Base-by-base conservation (phyloP, 768 basidiomycete species). In the Obba rivulosa region DNA sequence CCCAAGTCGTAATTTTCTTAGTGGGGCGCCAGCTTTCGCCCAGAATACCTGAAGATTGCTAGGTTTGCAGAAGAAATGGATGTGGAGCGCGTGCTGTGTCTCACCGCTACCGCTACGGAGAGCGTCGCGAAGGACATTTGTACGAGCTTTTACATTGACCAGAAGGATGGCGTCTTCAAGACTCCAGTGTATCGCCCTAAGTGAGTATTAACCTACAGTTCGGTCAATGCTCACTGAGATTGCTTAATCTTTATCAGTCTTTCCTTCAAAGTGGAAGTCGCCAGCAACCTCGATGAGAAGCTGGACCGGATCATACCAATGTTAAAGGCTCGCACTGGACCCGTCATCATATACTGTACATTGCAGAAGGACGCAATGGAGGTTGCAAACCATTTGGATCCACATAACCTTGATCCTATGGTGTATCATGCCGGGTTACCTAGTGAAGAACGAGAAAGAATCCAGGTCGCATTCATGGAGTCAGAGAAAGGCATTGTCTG, bases 321-420 rank as follows among this genome's bases (percentile, higher is more conserved):
- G 21, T 56, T 75, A 41, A 54, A 67, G 36, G 39, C 54, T 1
- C 62, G 72, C 25, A 69, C 62, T 0, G 72, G 72, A 17, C 70
- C 74, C 14, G 64, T 66, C 4, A 75, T 77, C 51, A 55, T 77
- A 37, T 76, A 77, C 51, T 72, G 74, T 3, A 73, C 75, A 3
- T 59, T 66, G 2, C 75, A 77, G 48, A 62, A 58, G 38, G 69
- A 74, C 9, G 66, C 71, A 0, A 67, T 71, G 41, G 66, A 71
- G 21, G 63, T 74, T 0, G 66, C 69, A 3, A 45, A 57, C 3
- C 45, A 47, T 0, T 57, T 77, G 8, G 50, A 50, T 8, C 36
- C 55, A 0, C 48, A 60, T 24, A 59, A 61, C 1, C 46, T 72
- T 34, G 61, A 66, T 14, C 54, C 69, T 2, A 49, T 53, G 46